These are phyloP conservation scores for Ceratonia siliqua DNA, from an alignment of 306 rosid species.

Conservation along the genomic window DNA sequence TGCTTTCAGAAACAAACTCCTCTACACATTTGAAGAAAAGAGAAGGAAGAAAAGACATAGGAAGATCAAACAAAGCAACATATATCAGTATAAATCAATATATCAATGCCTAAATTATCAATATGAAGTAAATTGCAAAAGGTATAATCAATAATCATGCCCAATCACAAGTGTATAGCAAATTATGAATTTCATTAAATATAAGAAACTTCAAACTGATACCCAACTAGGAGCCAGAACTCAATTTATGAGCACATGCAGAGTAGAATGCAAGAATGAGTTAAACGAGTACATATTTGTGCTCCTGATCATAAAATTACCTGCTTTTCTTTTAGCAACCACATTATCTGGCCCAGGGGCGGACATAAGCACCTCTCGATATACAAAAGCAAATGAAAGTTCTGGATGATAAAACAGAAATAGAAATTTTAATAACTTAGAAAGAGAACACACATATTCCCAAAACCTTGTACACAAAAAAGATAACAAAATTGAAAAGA, in stretches of 20 bases:
- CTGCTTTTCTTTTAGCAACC: constrained; percentile 81
- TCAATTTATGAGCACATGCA: constrained; percentile 9
- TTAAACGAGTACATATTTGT: not conserved
- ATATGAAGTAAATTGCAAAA: constrained; percentile 4
- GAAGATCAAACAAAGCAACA: constrained; percentile 13
- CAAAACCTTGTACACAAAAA: constrained; percentile 2
- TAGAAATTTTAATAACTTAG: constrained; percentile 26
- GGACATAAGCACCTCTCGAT: constrained; percentile 64
- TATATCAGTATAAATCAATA: constrained; percentile 17
- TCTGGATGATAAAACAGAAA: constrained; percentile 48
- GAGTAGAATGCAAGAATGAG: constrained; percentile 24
- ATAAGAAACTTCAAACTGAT: constrained; percentile 1
- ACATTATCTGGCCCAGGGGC: constrained; percentile 44
- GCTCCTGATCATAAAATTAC: constrained; percentile 40
- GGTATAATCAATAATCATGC: not conserved
- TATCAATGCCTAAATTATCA: constrained; percentile 17
- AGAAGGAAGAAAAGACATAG: not conserved
- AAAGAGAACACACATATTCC: constrained; percentile 1
- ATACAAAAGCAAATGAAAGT: constrained; percentile 75
- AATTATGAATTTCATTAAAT: constrained; percentile 13
- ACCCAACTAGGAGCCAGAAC: constrained; percentile 18
- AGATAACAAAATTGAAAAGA: constrained; percentile 11
- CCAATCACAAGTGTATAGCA: not conserved
- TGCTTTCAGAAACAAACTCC: constrained; percentile 63
- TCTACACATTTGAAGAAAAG: constrained; percentile 45